These are phyloP conservation scores for Erigeron philadelphicus DNA, from an alignment of 140 eudicot genomes.

Conservation along the genomic window DNA sequence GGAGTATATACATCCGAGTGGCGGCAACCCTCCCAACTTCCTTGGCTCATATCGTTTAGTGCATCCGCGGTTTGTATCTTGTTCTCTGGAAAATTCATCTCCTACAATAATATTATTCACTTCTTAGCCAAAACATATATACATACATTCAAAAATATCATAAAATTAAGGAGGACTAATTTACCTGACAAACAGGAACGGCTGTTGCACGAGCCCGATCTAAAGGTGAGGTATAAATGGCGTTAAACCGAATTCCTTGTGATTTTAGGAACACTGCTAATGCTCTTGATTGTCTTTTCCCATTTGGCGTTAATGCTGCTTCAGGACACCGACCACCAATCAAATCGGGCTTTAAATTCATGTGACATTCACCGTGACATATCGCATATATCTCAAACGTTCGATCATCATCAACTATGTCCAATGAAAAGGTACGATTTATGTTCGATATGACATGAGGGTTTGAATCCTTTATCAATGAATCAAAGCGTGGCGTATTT, in stretches of 20 bases:
- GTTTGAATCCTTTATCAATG: background rate
- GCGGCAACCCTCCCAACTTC: slow-evolving; percentile 76
- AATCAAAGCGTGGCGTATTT: background rate
- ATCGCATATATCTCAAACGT: background rate
- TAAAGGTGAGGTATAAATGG: slow-evolving; percentile 65
- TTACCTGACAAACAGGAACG: slow-evolving; percentile 56
- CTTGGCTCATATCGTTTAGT: slow-evolving; percentile 61
- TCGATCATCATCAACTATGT: background rate
- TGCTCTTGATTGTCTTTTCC: slow-evolving; percentile 73
- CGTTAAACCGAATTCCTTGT: slow-evolving; percentile 57
- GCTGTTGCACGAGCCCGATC: slow-evolving; percentile 76
- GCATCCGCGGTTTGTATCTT: slow-evolving; percentile 55
- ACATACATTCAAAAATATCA: no score
- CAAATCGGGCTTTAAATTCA: slow-evolving; percentile 71
- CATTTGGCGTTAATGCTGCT: slow-evolving; percentile 59
- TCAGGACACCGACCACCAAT: slow-evolving; percentile 61
- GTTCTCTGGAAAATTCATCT: slow-evolving; percentile 52
- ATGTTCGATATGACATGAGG: background rate
- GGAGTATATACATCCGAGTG: slow-evolving; percentile 54
- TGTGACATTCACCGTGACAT: slow-evolving; percentile 33
- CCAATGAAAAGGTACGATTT: background rate
- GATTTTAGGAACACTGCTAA: slow-evolving; percentile 72
- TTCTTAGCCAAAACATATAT: no score
- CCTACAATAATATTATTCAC: slow-evolving; percentile 29
- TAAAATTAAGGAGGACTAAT: slow-evolving; percentile 5